Base-by-base conservation (phyloP, 2,329 filamentous ascomycete species). In the Calcarisporium arbuscula region DNA sequence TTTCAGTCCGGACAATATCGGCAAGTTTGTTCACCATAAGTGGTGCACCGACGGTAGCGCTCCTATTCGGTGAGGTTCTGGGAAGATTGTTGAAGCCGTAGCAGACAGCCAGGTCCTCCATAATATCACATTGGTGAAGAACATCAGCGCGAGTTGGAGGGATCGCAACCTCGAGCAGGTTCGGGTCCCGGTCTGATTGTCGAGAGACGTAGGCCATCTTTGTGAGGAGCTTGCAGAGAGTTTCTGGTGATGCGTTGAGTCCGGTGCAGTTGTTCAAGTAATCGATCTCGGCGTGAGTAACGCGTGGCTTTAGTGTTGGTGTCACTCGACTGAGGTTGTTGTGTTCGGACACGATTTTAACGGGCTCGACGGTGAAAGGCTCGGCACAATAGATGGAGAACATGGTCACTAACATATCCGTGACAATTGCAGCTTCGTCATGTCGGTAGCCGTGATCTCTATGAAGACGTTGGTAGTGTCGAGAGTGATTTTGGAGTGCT, bases 41-140 rank as follows among this genome's bases (percentile, higher is more conserved):
- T 8, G 89, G 87, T 38, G 87, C 83, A 30, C 86, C 94, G 41
- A 95, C 79, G 6, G 87, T 92, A 36, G 82, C 84, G 17, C 85
- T 83, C 54, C 88, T 89, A 60, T 81, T 88, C 8, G 89, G 88
- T 53, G 90, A 87, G 31, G 82, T 80, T 34, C 88, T 82, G 2
- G 90, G 89, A 14, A 98, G 80, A 44, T 85, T 87, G 72, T 98
- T 98, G 75, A 95, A 98, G 46, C 94, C 92, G 60, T 96, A 95
- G 34, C 87, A 88, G 45, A 98, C 92, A 26, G 88, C 92, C 15
- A 94, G 81, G 56, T 98, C 94, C 65, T 98, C 92, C 90, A 98
- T 98, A 48, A 98, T 85, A 57, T 98, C 92, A 51, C 88, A 94
- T 56, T 95, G 85, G 61, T 98, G 92, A 20, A 98, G 79, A 27